These are phyloP conservation scores for Aspergillus sergii DNA, from an alignment of 2,329 filamentous ascomycete genomes.

Conservation along the genomic window DNA sequence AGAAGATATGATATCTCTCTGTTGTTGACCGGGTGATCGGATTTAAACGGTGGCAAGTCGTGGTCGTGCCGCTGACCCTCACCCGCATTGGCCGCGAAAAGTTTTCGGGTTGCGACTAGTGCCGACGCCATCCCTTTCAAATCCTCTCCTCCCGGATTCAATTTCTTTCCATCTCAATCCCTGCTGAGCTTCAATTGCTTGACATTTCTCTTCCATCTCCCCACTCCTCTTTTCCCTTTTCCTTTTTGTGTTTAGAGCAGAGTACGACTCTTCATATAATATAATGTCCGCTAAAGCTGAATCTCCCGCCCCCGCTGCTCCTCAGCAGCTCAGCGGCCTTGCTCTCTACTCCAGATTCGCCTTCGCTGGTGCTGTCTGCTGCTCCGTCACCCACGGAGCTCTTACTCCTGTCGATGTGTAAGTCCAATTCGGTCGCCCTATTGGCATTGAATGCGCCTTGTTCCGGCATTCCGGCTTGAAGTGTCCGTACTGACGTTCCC, in stretches of 20 bases:
- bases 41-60: slow-evolving; percentile 21
- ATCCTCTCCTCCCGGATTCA: slow-evolving; percentile 22
- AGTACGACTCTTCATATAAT: slow-evolving; percentile 14
- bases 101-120: slow-evolving; percentile 34
- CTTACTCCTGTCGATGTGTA: slow-evolving; percentile 99
- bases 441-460: slow-evolving; percentile 6
- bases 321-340: slow-evolving; percentile 60
- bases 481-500: slow-evolving; percentile 3
- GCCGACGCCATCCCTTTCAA: slow-evolving; percentile 31
- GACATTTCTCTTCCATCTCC: slow-evolving; percentile 12
- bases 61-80: slow-evolving; percentile 15
- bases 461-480: background rate
- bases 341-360: slow-evolving; percentile 93
- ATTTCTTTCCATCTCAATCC: slow-evolving; percentile 22
- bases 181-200: slow-evolving; percentile 25
- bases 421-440: slow-evolving; percentile 47
- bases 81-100: slow-evolving; percentile 35
- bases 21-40: slow-evolving; percentile 24
- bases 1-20: background rate
- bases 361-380: slow-evolving; percentile 96
- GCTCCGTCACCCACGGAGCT: slow-evolving; percentile 94
- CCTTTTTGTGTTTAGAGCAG: slow-evolving; percentile 21
- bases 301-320: slow-evolving; percentile 41
- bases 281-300: slow-evolving; percentile 48
- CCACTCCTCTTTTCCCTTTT: slow-evolving; percentile 17